These are phyloP conservation scores for Jatropha podagrica DNA, from an alignment of 441 rosid species.

Conservation along the genomic window DNA sequence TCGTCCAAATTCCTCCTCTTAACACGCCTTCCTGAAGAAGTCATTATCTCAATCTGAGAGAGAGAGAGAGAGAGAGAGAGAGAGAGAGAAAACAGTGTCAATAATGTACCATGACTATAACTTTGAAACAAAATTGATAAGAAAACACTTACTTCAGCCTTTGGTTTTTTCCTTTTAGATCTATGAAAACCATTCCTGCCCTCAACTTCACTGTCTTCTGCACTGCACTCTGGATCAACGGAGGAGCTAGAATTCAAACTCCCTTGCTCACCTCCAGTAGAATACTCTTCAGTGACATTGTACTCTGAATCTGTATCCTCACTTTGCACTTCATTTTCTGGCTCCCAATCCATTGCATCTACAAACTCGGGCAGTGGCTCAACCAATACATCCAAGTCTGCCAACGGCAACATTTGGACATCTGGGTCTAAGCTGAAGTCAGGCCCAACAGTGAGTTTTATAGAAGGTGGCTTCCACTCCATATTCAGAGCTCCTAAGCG, in stretches of 20 bases:
- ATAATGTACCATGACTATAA: slow-evolving; percentile 10
- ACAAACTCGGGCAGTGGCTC: slow-evolving; percentile 86
- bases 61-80: neutral
- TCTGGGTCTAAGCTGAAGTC: slow-evolving; percentile 85
- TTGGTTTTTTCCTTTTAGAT: slow-evolving; percentile 71
- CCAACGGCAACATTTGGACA: slow-evolving; percentile 81
- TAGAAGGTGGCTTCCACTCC: slow-evolving; percentile 87
- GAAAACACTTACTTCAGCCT: slow-evolving; percentile 59
- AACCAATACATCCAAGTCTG: slow-evolving; percentile 69
- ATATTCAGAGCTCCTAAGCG: slow-evolving; percentile 91
- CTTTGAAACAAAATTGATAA: slow-evolving; percentile 4
- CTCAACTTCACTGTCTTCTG: slow-evolving; percentile 62
- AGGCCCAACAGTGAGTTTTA: slow-evolving; percentile 82
- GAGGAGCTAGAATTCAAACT: slow-evolving; percentile 59
- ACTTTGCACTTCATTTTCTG: slow-evolving; percentile 68
- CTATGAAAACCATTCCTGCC: slow-evolving; percentile 64
- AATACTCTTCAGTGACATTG: slow-evolving; percentile 76
- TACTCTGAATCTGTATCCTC: slow-evolving; percentile 98
- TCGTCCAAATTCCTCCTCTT: slow-evolving; percentile 86
- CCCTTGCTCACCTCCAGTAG: slow-evolving; percentile 72
- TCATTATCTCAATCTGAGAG: slow-evolving; percentile 68
- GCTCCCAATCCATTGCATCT: slow-evolving; percentile 95
- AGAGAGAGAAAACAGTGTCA: too few species aligned
- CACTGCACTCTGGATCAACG: slow-evolving; percentile 61
- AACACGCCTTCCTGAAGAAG: slow-evolving; percentile 96